Percentiles rank a stretch among this genome's conserved stretches.
Conservation (phyloP, 352 stramenopile genomes). For the Globisporangium perplexum region DNA sequence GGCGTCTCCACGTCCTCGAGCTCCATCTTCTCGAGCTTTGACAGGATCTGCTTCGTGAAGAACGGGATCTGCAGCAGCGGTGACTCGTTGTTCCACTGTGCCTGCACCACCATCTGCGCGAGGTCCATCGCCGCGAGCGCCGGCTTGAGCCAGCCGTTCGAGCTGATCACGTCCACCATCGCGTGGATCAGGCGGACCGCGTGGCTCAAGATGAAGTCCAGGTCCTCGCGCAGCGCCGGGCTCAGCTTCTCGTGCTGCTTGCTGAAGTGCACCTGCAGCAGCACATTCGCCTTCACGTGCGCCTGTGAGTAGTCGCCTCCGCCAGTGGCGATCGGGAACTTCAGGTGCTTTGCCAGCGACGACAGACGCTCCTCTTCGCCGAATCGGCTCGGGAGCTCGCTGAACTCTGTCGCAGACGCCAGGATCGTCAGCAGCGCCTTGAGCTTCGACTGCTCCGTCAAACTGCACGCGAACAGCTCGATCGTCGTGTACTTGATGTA, state of each 20-base stretch:
- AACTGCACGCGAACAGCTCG: constrained; percentile 97
- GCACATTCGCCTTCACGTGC: constrained; percentile 95
- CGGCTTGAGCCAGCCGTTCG: constrained; percentile 98
- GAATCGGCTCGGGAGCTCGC: constrained; percentile 89
- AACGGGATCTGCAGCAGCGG: constrained; percentile 96
- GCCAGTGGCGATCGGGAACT: constrained; percentile 84
- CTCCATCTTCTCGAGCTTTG: constrained; percentile 44
- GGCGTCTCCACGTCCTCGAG: constrained; percentile 75
- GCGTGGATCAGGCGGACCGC: constrained; percentile 94
- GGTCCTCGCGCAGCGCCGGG: constrained; percentile 90
- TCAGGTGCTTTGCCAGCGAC: constrained; percentile 91
- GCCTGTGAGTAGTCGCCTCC: constrained; percentile 89
- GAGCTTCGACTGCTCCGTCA: constrained; percentile 97
- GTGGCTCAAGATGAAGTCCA: constrained; percentile 89
- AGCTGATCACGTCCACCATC: constrained; percentile 99
- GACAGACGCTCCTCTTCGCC: constrained; percentile 94
- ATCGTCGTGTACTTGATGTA: constrained; percentile 99
- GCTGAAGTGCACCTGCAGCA: constrained; percentile 97
- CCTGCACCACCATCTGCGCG: constrained; percentile 98
- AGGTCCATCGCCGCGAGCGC: constrained; percentile 98
- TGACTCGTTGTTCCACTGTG: constrained; percentile 97
- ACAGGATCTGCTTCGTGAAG: constrained; percentile 90
- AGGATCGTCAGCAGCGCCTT: constrained; percentile 96
- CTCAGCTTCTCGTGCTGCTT: constrained; percentile 88
- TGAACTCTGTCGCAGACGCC: constrained; percentile 95